A percentile compares a stretch with the other conserved stretches of the same genome.
phyloP scores from a whole-genome alignment of 257 asterid species.

The Gentiana macrophylla region DNA sequence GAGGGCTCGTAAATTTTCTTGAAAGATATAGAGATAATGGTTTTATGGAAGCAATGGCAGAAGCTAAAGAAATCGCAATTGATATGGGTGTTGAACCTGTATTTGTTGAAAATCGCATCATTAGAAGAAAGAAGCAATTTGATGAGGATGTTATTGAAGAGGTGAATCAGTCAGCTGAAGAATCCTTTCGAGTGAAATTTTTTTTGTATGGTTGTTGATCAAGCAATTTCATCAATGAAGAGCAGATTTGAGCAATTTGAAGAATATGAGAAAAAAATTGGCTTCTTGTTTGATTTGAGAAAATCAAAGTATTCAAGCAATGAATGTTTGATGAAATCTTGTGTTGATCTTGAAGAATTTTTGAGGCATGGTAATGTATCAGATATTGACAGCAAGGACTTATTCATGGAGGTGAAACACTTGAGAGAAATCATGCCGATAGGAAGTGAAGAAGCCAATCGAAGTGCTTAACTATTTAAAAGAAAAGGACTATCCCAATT shows the following conservation, averaged over 20 bases:
- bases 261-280: neutral
- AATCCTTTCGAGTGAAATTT: neutral
- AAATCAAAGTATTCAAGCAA: neutral
- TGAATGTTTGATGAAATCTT: neutral
- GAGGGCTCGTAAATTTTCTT: neutral
- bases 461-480: neutral
- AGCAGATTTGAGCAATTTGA: neutral
- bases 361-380: neutral
- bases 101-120: neutral
- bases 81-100: neutral
- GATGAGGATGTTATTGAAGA: neutral
- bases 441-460: no score
- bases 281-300: neutral
- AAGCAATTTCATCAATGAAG: neutral
- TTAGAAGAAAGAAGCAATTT: neutral
- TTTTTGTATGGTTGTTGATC: neutral
- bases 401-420: neutral
- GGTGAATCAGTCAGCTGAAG: neutral
- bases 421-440: neutral
- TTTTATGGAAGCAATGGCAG: neutral
- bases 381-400: neutral
- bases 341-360: neutral
- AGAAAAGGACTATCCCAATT: neutral
- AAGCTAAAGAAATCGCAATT: neutral
- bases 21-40: neutral